Conservation (phyloP, 305 asterid species). For the Caryopteris hybrid region DNA sequence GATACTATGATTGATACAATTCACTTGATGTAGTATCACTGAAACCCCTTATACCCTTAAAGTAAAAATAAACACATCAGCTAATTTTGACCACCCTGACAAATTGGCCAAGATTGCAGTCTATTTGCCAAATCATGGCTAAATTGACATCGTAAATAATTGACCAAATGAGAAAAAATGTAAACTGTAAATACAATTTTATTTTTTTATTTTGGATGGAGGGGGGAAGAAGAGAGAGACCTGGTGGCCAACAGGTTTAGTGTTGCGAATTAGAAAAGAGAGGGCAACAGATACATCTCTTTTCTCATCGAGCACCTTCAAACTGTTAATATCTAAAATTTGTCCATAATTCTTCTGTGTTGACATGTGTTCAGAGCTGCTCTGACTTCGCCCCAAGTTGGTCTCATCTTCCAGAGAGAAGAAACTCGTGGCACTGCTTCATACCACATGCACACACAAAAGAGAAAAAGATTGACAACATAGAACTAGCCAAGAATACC, state of each 20-base stretch:
- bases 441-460: neutral
- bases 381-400: conserved; percentile 25
- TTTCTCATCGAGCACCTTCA: conserved; percentile 58
- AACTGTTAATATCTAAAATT: conserved; percentile 45
- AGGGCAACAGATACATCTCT: conserved; percentile 50
- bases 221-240: conserved; percentile 22
- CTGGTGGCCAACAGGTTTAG: conserved; percentile 83
- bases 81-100: neutral
- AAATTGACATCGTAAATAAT: neutral
- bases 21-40: neutral
- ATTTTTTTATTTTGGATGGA: neutral
- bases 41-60: neutral
- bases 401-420: conserved; percentile 32
- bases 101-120: neutral
- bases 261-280: conserved; percentile 63
- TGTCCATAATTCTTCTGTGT: conserved; percentile 43
- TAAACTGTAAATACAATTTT: neutral
- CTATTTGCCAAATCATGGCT: neutral
- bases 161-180: neutral
- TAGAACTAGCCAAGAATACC: neutral
- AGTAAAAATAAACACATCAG: neutral
- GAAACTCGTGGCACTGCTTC: conserved; percentile 30
- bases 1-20: neutral
- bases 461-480: neutral
- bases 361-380: conserved; percentile 29